phyloP scores from a whole-genome alignment of 306 rosid species.

The Lathyrus tuberosus region DNA sequence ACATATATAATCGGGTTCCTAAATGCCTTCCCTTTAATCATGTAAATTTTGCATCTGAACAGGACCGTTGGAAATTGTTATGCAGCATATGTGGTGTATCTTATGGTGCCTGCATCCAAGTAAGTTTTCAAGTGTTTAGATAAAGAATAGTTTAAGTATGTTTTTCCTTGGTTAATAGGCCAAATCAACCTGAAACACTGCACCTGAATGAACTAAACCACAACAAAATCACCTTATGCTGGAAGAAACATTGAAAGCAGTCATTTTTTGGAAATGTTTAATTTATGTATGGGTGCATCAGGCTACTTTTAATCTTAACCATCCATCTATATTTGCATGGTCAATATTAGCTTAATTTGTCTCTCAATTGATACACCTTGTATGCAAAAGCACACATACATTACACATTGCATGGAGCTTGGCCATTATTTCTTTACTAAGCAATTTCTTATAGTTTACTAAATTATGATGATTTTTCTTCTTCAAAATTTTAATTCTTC shows the following conservation, averaged over 20 bases:
- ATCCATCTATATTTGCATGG: not conserved
- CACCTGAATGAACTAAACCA: slow-evolving; percentile 3
- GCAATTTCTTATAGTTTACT: slow-evolving; percentile 14
- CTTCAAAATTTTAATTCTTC: slow-evolving; percentile 34
- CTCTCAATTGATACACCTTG: slow-evolving; percentile 1
- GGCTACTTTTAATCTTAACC: not conserved
- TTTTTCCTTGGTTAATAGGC: slow-evolving; percentile 17
- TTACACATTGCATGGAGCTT: slow-evolving; percentile 1
- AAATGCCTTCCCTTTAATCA: slow-evolving; percentile 28
- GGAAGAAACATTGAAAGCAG: slow-evolving; percentile 20
- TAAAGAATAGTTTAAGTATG: slow-evolving; percentile 20
- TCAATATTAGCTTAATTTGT: slow-evolving; percentile 22
- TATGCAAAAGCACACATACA: not conserved
- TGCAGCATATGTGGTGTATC: slow-evolving; percentile 95
- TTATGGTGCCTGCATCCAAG: slow-evolving; percentile 99
- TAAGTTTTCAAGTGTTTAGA: slow-evolving; percentile 51
- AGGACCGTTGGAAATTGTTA: slow-evolving; percentile 99
- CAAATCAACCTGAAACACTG: slow-evolving; percentile 1
- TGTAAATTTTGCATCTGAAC: slow-evolving; percentile 44
- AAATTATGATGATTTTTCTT: slow-evolving; percentile 23
- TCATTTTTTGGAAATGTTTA: not conserved
- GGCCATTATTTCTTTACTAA: slow-evolving; percentile 27
- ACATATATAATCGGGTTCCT: slow-evolving; percentile 6
- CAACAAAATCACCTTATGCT: slow-evolving; percentile 2
- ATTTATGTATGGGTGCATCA: not conserved